A percentile compares a stretch with the other conserved stretches of the same genome.
These are phyloP conservation scores for Melanomma pulvis-pyrius DNA, from an alignment of 495 filamentous ascomycete species.

Conservation along the genomic window DNA sequence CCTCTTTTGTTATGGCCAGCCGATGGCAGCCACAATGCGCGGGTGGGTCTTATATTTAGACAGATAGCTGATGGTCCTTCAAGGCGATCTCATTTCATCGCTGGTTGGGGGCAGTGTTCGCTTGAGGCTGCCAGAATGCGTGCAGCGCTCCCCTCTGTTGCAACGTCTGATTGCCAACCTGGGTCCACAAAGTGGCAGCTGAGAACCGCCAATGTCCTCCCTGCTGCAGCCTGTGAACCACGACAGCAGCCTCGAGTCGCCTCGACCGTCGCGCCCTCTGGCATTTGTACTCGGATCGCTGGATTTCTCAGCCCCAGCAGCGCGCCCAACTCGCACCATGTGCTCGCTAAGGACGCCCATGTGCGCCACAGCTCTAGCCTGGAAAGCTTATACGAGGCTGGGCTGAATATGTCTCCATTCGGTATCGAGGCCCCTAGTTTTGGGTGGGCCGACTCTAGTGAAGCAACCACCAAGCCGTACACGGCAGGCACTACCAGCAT, in stretches of 20 bases:
- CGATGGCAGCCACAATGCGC: neutral
- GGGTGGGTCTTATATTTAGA: neutral
- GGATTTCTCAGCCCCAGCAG: neutral
- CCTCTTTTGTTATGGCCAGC: neutral
- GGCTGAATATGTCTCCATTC: neutral
- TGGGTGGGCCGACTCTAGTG: neutral
- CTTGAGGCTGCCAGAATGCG: neutral
- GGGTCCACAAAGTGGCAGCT: neutral
- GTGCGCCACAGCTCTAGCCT: neutral
- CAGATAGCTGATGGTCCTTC: neutral
- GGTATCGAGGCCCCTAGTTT: neutral
- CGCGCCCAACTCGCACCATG: neutral
- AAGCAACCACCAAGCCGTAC: neutral
- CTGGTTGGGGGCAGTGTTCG: neutral
- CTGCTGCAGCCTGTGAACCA: neutral
- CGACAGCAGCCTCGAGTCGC: neutral
- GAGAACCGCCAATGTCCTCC: too few relatives aligned
- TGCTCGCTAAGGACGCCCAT: neutral
- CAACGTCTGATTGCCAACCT: neutral
- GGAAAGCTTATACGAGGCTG: neutral
- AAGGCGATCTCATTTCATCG: neutral
- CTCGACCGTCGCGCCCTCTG: neutral
- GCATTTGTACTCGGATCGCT: neutral
- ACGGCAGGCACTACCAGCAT: neutral
- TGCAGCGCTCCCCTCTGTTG: neutral